These are phyloP conservation scores for Friedmanniomyces simplex DNA, from an alignment of 495 filamentous ascomycete genomes.

Conservation along the genomic window DNA sequence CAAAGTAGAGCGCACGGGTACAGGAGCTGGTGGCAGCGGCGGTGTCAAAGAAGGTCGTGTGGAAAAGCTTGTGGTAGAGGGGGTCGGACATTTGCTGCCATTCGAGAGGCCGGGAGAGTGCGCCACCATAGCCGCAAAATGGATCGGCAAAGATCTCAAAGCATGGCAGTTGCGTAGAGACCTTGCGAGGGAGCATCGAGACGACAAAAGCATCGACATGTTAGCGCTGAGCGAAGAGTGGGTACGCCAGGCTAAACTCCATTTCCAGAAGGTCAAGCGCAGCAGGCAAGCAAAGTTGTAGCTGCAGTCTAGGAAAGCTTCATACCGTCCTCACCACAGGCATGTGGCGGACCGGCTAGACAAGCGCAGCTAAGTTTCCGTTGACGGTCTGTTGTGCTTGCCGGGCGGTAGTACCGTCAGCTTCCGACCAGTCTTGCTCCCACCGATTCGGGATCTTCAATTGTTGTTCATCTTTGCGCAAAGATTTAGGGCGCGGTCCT, in stretches of 20 bases:
- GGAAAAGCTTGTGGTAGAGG: conserved; percentile 51
- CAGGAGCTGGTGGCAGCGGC: conserved; percentile 55
- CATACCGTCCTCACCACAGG: background rate
- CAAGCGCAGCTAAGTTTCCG: background rate
- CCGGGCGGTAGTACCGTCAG: background rate
- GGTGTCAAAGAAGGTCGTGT: conserved; percentile 54
- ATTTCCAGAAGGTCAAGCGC: background rate
- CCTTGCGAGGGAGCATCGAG: conserved; percentile 5
- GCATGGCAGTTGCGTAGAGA: conserved; percentile 2
- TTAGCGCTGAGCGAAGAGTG: conserved; percentile 13
- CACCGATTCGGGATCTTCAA: too few species aligned
- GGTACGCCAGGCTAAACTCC: conserved; percentile 2
- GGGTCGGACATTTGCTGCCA: conserved; percentile 68
- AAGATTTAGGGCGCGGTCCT: too few species aligned
- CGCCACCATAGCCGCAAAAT: conserved; percentile 24
- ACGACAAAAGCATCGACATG: conserved; percentile 16
- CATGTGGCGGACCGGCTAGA: background rate
- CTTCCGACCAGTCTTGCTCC: background rate
- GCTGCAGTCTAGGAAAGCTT: background rate
- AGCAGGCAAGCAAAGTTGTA: background rate
- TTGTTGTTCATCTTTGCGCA: too few species aligned
- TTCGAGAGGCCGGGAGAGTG: conserved; percentile 21
- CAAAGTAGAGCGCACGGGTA: conserved; percentile 53
- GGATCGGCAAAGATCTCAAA: conserved; percentile 10
- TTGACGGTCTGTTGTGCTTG: background rate